Evolutionary conservation across 495 filamentous ascomycete genomes (phyloP), one percentile per base, ranked within the genome.

Genomic region (Xylaria longipes): DNA sequence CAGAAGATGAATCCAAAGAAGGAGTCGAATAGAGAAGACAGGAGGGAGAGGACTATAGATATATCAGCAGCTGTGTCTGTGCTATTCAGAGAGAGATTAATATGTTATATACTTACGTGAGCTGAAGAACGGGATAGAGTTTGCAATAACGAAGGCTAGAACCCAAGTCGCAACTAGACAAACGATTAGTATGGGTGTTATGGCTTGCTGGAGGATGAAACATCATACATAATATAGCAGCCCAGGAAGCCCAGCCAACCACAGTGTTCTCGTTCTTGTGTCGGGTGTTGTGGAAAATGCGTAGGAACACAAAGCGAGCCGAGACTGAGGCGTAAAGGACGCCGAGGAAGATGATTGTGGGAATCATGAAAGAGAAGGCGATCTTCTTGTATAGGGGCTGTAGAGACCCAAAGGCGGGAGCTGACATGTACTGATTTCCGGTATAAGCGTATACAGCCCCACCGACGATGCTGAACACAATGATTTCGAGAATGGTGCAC

Each of bases 1-100:
- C 94, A 97, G 86, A 96, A 97, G 75, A 97, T 95, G 82, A 95
- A 97, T 22, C 94, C 94, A 71, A 97, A 97, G 83, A 96, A 97
- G 31, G 91, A 94, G 80, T 97, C 94, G 75, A 97, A 97, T 17
- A 97, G 87, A 22, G 93, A 92, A 73, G 92, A 95, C 93, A 97
- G 94, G 65, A 97, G 87, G 9, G 91, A 91, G 12, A 95, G 84
- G 45, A 97, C 82, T 85, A 27, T 5, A 7, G 7, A 48, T 33
- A 54, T 14, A 70, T 78, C 46, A 79, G 71, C 25, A 25, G 37
- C 35, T 52, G 57, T 27, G 25, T 27, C 14, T 17, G 8, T 14
- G 14, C 17, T 9, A 52, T n/a, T 52, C 29, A 2, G 14, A 50
- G 31, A 39, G n/a, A 29, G n/a, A 31, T 48, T 20, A 2, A 2